Conservation (phyloP, 345 rosid genomes). For the Alliaria petiolata region DNA sequence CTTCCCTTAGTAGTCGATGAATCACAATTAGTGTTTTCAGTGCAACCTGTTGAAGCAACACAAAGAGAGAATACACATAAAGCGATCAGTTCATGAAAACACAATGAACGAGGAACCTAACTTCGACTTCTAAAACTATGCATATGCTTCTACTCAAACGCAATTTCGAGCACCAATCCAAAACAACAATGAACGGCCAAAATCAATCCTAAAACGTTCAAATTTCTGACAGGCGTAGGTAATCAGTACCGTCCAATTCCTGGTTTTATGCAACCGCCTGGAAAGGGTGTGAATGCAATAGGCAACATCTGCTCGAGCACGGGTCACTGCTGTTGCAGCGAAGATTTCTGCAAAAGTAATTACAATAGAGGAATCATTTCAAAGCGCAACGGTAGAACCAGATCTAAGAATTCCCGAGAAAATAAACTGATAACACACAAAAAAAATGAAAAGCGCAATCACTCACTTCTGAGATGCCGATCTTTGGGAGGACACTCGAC, state of each 20-base stretch:
- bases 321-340: slow-evolving; percentile 64
- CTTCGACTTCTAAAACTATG: neutral
- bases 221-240: neutral
- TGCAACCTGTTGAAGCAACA: slow-evolving; percentile 60
- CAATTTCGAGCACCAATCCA: too few species aligned
- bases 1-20: slow-evolving; percentile 85
- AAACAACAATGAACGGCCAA: too few species aligned
- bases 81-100: neutral
- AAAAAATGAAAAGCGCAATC: neutral
- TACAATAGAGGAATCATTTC: neutral
- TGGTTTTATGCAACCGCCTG: slow-evolving; percentile 77
- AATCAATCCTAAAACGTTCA: neutral
- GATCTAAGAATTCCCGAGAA: slow-evolving; percentile 29
- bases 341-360: slow-evolving; percentile 49
- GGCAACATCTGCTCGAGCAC: slow-evolving; percentile 92
- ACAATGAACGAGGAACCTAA: neutral
- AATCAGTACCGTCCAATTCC: slow-evolving; percentile 62
- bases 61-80: neutral
- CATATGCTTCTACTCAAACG: neutral
- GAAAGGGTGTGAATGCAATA: slow-evolving; percentile 84
- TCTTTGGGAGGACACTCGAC: slow-evolving; percentile 99
- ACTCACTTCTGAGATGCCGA: slow-evolving; percentile 84
- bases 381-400: neutral
- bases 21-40: slow-evolving; percentile 86
- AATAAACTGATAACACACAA: neutral